Percentiles rank a stretch among this genome's conserved stretches.
phyloP scores from a whole-genome alignment of 768 basidiomycete species.

The Goffeauzyma gilvescens region DNA sequence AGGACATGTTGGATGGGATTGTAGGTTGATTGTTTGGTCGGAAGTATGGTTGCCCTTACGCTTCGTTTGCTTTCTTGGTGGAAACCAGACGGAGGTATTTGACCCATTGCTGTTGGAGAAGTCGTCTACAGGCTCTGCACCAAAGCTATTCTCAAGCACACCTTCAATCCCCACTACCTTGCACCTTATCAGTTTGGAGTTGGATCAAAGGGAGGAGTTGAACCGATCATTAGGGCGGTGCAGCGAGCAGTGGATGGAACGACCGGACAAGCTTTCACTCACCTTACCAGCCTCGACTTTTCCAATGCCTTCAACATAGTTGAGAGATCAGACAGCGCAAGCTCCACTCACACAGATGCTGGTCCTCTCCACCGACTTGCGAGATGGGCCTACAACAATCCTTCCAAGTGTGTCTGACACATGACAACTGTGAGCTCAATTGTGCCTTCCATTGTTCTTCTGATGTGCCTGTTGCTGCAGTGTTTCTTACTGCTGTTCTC shows the following conservation, averaged over 20 bases:
- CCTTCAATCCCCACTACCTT: conserved; percentile 3
- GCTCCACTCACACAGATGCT: conserved; percentile 7
- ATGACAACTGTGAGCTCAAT: no score
- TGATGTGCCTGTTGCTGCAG: no score
- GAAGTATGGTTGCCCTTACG: no score
- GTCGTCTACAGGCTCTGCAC: conserved; percentile 12
- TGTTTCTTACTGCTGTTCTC: no score
- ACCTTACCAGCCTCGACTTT: conserved; percentile 13
- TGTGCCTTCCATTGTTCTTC: no score
- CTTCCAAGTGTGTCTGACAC: no score
- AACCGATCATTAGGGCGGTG: conserved; percentile 9
- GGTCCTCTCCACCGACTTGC: conserved; percentile 6
- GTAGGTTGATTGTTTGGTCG: background rate
- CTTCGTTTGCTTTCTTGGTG: no score
- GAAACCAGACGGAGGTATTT: conserved; percentile 12
- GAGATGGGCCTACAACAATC: conserved; percentile 6
- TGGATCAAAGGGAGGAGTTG: conserved; percentile 11
- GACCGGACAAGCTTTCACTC: conserved; percentile 1
- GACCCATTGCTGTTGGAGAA: conserved; percentile 19
- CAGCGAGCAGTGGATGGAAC: conserved; percentile 8
- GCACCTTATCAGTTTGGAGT: conserved; percentile 12
- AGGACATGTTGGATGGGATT: conserved; percentile 5
- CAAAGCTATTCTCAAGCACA: conserved; percentile 9
- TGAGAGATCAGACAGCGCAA: background rate
- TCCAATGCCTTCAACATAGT: conserved; percentile 18